A percentile compares a stretch with the other conserved stretches of the same genome.
phyloP scores from a whole-genome alignment of 2,329 filamentous ascomycete species.

The Leptographium wingfieldii region DNA sequence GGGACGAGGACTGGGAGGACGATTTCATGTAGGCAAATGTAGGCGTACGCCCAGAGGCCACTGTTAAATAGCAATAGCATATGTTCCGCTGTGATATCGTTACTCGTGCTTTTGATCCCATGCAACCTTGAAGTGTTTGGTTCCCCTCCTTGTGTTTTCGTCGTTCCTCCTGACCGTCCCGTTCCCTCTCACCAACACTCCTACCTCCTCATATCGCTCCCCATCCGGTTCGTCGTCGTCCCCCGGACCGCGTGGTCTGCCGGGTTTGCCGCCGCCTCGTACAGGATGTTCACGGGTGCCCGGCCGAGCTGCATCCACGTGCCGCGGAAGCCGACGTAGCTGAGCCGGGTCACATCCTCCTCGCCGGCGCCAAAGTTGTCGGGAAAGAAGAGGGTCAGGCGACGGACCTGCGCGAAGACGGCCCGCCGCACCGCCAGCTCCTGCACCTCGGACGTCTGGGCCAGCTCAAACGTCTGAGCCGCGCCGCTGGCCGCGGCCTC shows the following conservation, averaged over 20 bases:
- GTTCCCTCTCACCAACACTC: constrained; percentile 4
- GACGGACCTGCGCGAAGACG: constrained; percentile 74
- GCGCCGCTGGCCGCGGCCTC: constrained; percentile 40
- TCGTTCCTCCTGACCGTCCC: too few species aligned
- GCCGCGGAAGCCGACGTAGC: constrained; percentile 85
- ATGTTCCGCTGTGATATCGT: background rate
- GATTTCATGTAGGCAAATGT: constrained; percentile 66
- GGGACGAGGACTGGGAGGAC: constrained; percentile 64
- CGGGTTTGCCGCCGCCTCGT: constrained; percentile 89
- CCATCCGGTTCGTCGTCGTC: constrained; percentile 39
- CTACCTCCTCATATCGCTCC: constrained; percentile 38
- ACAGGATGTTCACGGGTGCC: constrained; percentile 75
- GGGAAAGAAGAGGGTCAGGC: constrained; percentile 73
- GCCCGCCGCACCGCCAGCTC: constrained; percentile 83
- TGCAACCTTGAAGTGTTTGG: background rate
- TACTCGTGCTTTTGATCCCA: background rate
- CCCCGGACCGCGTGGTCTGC: constrained; percentile 66
- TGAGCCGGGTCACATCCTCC: constrained; percentile 66
- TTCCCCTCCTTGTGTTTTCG: too few species aligned
- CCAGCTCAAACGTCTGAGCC: constrained; percentile 59
- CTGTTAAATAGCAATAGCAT: background rate
- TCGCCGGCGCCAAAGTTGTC: constrained; percentile 79
- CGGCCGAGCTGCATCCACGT: constrained; percentile 81
- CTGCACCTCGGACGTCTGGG: constrained; percentile 69
- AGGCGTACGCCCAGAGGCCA: too few species aligned